These are phyloP conservation scores for Puccinia sorghi DNA, from an alignment of 1,284 basidiomycete genomes.

Conservation along the genomic window DNA sequence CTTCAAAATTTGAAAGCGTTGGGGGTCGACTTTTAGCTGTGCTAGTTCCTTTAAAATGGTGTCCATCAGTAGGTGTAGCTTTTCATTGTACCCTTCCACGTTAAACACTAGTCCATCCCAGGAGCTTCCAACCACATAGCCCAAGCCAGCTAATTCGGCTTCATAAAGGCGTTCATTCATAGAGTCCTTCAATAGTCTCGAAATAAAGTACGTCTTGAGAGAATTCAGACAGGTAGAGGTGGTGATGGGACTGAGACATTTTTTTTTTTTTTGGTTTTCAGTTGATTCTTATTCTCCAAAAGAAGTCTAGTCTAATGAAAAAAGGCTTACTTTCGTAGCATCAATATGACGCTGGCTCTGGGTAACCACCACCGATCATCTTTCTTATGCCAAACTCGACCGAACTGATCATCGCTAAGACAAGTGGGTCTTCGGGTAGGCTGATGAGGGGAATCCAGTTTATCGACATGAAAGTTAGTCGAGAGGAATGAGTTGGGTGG, in stretches of 20 bases:
- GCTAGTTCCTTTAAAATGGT: constrained; percentile 75
- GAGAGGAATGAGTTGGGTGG: constrained; percentile 86
- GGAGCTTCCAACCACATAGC: constrained; percentile 71
- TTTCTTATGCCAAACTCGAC: constrained; percentile 88
- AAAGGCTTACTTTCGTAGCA: constrained; percentile 67
- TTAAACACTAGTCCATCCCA: constrained; percentile 71
- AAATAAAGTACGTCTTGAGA: constrained; percentile 68
- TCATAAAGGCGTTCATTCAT: constrained; percentile 90
- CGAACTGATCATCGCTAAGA: constrained; percentile 70
- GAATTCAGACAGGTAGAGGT: constrained; percentile 57
- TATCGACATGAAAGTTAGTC: constrained; percentile 71
- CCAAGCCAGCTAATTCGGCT: constrained; percentile 85
- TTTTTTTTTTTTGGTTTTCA: neutral
- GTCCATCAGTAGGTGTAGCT: constrained; percentile 74
- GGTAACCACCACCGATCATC: constrained; percentile 95
- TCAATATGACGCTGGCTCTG: constrained; percentile 72
- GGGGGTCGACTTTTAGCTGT: constrained; percentile 68
- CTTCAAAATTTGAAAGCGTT: constrained; percentile 78
- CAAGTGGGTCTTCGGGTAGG: constrained; percentile 73
- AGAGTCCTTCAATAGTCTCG: constrained; percentile 82
- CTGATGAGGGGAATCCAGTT: constrained; percentile 65
- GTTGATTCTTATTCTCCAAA: no score
- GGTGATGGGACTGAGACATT: constrained; percentile 55
- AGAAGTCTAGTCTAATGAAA: neutral
- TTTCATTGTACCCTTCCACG: constrained; percentile 90